Evolutionary conservation across 2,329 filamentous ascomycete species (phyloP), one percentile per base, ranked within the genome.

Genomic region (Clarireedia homoeocarpa): DNA sequence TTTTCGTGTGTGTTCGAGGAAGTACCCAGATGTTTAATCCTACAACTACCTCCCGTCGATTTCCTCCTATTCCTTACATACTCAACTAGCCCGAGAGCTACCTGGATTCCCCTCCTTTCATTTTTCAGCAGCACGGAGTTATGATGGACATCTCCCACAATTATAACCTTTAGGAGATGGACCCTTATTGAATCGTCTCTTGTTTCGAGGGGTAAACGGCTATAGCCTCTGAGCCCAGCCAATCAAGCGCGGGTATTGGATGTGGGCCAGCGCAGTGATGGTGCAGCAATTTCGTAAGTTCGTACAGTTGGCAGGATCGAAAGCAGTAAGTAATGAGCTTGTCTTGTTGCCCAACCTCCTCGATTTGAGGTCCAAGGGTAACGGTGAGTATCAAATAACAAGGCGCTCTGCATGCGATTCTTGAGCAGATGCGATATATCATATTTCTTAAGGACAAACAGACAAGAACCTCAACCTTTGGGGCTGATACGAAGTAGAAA

Each of bases 161-260:
- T 34, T 27, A 40, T 48, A 23, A 51, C 38, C 23, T 51, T 30
- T 48, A 17, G 34, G 27, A 53, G 24, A 54, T 54, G 45, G 52
- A 42, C 52, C 52, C 52, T 49, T 45, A 54, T 54, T 51, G 23
- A 39, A 17, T 42, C 15, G 39, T 42, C 39, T 42, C 39, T 42
- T 42, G 23, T 27, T 51, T 54, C 52, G 52, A 54, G 52, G 52
- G 52, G 52, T 54, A 54, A 42, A 42, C 39, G 15, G 39, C 15
- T 42, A 42, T 48, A 40, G 44, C 23, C 48, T 49, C n/a, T 48
- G 26, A n/a, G 27, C 15, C 9, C 30, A 15, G 9, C 52, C 45
- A 54, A 54, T 54, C 45, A 42, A 23, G 0, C 52, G 49, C n/a
- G 24, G 51, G 36, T 30, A 7, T 39, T 4, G 5, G 20, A 15